Base-by-base conservation (phyloP, 2,329 filamentous ascomycete species). In the Paraconiothyrium sp. region DNA sequence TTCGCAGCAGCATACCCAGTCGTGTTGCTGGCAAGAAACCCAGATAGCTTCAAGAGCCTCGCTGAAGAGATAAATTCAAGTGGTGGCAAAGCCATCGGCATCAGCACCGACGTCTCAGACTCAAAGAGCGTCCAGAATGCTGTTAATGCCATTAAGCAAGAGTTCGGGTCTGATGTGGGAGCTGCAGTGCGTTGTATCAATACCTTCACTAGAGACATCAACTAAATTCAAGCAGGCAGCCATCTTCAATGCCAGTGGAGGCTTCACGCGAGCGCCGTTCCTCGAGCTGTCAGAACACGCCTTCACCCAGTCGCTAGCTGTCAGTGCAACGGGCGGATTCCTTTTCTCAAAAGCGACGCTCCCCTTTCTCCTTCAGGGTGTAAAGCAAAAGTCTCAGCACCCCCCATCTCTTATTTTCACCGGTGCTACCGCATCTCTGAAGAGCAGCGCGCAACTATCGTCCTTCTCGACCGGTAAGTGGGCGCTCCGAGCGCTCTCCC, bases 371-470 rank as follows among this genome's bases (percentile, higher is more conserved):
- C 84, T 94, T 1, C 84, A 88, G 24, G 83, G 89, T 0, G 85
- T 88, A 0, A 70, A 80, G 43, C 70, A 74, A 44, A 75, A 78
- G 37, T 47, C 85, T 0, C 82, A 85, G 35, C 79, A 92, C 72
- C 92, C 93, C 4, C 93, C 93, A 0, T 90, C 90, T 0, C 82
- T 97, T 22, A 90, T 97, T 71, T 91, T 96, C 78, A 97, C 93
- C 0, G 93, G 93, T 35, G 93, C 93, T 0, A 97, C 93, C 0
- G 93, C 92, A 0, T 92, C 90, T 0, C 68, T 94, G 20, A 90
- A 89, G 70, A 91, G 91, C 4, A 90, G 88, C 11, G 88, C 92
- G 0, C 81, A 83, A 13, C 91, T 93, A 76, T 82, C 88, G 1
- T 81, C 86, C 8, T 97, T 97, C 72, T 90, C 92, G 0, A 87